A percentile compares a stretch with the other conserved stretches of the same genome.
Evolutionary conservation across 352 stramenopile species (phyloP).

Genomic region (Phytophthora vignae): DNA sequence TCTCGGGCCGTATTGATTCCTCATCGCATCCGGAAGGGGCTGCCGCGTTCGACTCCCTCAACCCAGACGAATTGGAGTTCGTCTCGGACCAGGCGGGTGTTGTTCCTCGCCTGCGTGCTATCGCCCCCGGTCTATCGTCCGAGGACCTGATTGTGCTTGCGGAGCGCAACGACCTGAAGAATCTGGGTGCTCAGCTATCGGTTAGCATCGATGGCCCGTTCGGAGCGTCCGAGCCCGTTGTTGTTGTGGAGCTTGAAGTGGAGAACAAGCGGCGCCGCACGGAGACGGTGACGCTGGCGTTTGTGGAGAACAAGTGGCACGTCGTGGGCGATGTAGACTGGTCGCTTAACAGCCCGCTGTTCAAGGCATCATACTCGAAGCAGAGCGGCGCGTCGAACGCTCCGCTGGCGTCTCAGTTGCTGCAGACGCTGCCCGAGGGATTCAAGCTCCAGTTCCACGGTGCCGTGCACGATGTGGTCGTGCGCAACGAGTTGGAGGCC

Average conservation of each 20-base stretch:
- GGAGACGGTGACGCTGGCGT: conserved; percentile 45
- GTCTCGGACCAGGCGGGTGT: conserved; percentile 37
- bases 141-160: conserved; percentile 53
- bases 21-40: conserved; percentile 11
- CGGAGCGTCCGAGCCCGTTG: conserved; percentile 47
- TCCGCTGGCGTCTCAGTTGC: conserved; percentile 65
- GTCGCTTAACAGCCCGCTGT: conserved; percentile 65
- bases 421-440: conserved; percentile 70
- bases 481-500: conserved; percentile 92
- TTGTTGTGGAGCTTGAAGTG: conserved; percentile 62
- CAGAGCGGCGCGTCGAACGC: conserved; percentile 33
- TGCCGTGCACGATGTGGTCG: conserved; percentile 86
- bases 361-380: conserved; percentile 54
- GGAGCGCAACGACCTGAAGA: conserved; percentile 49
- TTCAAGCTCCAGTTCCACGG: conserved; percentile 89
- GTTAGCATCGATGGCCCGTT: conserved; percentile 72
- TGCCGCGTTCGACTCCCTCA: conserved; percentile 24
- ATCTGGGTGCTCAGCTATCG: conserved; percentile 50
- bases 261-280: conserved; percentile 45
- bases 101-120: conserved; percentile 52
- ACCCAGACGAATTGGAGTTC: conserved; percentile 54
- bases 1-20: conserved; percentile 38
- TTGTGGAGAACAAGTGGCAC: conserved; percentile 58
- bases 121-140: conserved; percentile 34
- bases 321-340: conserved; percentile 65